Base-by-base conservation (phyloP, 2,329 filamentous ascomycete species). In the Colletotrichum magnum region DNA sequence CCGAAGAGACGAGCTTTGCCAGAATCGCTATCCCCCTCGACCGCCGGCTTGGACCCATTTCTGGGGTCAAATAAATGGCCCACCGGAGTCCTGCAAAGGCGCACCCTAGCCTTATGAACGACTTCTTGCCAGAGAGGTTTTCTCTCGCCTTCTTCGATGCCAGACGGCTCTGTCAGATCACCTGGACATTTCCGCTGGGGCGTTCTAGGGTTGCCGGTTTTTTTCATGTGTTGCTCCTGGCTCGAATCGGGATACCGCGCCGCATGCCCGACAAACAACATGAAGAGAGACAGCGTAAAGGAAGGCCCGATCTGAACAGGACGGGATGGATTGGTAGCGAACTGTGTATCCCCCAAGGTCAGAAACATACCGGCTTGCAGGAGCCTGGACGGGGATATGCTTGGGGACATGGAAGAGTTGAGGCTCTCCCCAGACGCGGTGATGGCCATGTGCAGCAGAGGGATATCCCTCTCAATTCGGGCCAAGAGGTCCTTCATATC, bases 331-430 rank as follows among this genome's bases (percentile, higher is more conserved):
- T 89, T 85, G 71, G 90, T 86, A 2, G 89, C 88, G 79, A 96
- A 98, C 72, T 94, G 92, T 0, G 91, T 92, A 78, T 99, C 96
- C 3, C 94, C 94, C 52, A 94, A 88, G 32, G 92, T 97, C 57
- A 98, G 85, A 72, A 98, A 92, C 5, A 94, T 96, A 77, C 95
- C 98, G 18, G 96, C 95, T 80, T 99, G 96, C 45, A 98, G 83
- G 50, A 99, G 83, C 48, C 96, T 89, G 5, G 95, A 98, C 1
- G 95, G 95, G 1, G 95, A 98, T 52, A 98, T 93, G 10, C 92
- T 92, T 1, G 92, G 86, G 0, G 94, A 93, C 32, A 98, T 84
- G 3, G 90, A 91, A 0, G 93, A 93, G 0, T 93, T 94, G 36
- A 98, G 85, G 67, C 90, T 97, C 64, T 95, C 94, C 0, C 96